Evolutionary conservation across 805 yeast genomes (phyloP), one percentile per base, ranked within the genome.

Genomic region (Teunomyces stri): DNA sequence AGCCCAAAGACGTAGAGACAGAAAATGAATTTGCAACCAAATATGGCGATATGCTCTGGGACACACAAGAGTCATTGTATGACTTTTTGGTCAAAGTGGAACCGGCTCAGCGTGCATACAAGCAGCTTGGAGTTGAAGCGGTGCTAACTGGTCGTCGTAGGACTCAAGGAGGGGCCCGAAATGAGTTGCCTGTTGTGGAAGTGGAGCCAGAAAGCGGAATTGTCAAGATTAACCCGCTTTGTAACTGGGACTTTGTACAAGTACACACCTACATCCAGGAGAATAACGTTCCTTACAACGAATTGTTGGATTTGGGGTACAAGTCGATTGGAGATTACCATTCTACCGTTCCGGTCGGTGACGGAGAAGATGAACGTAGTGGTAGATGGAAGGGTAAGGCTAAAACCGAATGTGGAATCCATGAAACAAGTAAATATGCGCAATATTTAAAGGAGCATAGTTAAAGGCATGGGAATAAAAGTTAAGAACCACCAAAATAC

Each of bases 381-480:
- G 98, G 98, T 0, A 80, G 98, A 60, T 92, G 98, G 98, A 85
- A 87, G 72, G 97, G 97, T 2, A 79, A 85, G 62, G 77, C 82
- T 9, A 92, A 92, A 72, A 89, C 96, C 0, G 98, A 92, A 64
- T 92, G 98, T 69, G 98, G 98, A 2, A 90, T 92, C 45, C 98
- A 92, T 61, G 87, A 85, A 57, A 80, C 91, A 1, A 78, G 84
- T 21, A 80, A 87, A 52, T 92, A 87, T 62, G 81, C 87, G 0
- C 75, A 87, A 59, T 86, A 68, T 56, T 61, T 84, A n/a, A 37
- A 37, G 40, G 40, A 37, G 10, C 40, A 36, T 36, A 37, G 18
- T 21, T 37, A 21, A 21, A 20, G n/a, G 13, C 20, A 3, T 3
- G 20, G 7, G 39, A 21, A 12, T 20, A 7, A 22, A 27, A 13